Evolutionary conservation across 2,329 filamentous ascomycete genomes (phyloP).

Genomic region (Aspergillus melleus): DNA sequence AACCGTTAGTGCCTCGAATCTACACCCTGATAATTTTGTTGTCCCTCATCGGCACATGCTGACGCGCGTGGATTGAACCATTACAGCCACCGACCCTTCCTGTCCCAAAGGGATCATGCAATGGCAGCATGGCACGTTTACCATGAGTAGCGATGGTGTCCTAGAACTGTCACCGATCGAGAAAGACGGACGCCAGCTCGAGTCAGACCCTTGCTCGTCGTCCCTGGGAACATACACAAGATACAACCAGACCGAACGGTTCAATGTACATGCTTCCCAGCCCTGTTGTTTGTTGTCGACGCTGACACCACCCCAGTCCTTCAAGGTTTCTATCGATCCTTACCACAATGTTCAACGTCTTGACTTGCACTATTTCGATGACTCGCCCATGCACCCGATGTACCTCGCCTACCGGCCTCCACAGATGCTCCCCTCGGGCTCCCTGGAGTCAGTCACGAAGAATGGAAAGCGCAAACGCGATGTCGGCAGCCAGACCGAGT

Average conservation of each 20-base stretch:
- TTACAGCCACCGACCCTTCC: constrained; percentile 56
- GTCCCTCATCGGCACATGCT: constrained; percentile 9
- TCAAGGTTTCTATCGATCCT: constrained; percentile 52
- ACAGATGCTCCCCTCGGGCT: constrained; percentile 68
- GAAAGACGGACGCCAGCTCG: constrained; percentile 67
- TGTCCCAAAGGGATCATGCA: constrained; percentile 68
- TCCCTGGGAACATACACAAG: constrained; percentile 60
- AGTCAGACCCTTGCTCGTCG: constrained; percentile 64
- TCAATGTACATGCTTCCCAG: constrained; percentile 52
- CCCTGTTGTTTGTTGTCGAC: not conserved
- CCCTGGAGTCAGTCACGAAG: constrained; percentile 59
- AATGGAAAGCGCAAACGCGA: constrained; percentile 39
- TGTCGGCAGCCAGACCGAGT: constrained; percentile 13
- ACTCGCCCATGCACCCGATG: constrained; percentile 65
- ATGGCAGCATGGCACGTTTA: constrained; percentile 70
- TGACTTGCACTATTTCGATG: constrained; percentile 64
- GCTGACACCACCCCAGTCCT: constrained; percentile 33
- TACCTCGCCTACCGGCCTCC: constrained; percentile 65
- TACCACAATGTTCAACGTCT: constrained; percentile 65
- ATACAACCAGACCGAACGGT: constrained; percentile 65
- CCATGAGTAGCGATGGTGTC: constrained; percentile 57
- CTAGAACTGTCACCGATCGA: constrained; percentile 61
- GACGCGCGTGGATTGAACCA: constrained; percentile 8
- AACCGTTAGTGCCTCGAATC: constrained; percentile 57
- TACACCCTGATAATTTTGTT: not conserved